Base-by-base conservation (phyloP, 805 yeast species). In the Tetrapisispora namnaoensis region DNA sequence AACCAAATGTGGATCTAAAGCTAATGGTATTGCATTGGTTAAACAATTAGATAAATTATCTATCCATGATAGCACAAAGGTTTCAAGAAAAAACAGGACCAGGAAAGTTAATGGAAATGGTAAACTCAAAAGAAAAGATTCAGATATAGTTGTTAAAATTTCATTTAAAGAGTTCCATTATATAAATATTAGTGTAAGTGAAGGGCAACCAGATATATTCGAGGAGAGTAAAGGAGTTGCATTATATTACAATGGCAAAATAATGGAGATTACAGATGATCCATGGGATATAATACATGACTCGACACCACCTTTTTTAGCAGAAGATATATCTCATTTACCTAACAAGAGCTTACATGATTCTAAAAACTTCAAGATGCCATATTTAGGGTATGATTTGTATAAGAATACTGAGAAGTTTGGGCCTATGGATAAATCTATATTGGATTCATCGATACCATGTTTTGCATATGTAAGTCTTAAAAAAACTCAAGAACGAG, bases 341-440 rank as follows among this genome's bases (percentile, higher is more conserved):
- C 36, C 49, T 21, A 51, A 22, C 42, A 51, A 37, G 22, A 39
- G 50, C 14, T n/a, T 34, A 20, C 21, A 27, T 16, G 49, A 40
- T 4, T 30, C 50, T 18, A 51, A 51, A 20, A 30, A 22, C 11
- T 44, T 43, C 9, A 59, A 56, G 36, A 32, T 22, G 3, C 49
- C 51, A 9, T 61, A 55, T 41, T 4, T 63, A 7, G 64, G 66
- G 1, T 47, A 54, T 22, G 55, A 62, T 45, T 46, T 65, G 17
- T 58, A 48, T 20, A 35, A 49, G n/a, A 59, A 58, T 8, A 53
- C 40, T 37, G 60, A 58, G 11, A 43, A 44, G 1, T 57, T 51
- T 42, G 48, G 45, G 8, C 59, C 65, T 9, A 53, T 65, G 55
- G 41, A 56, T 1, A 42, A 45, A 2, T 49, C 53, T 13, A 47